Evolutionary conservation across 345 rosid species (phyloP).

Genomic region (Iberis pinnata): DNA sequence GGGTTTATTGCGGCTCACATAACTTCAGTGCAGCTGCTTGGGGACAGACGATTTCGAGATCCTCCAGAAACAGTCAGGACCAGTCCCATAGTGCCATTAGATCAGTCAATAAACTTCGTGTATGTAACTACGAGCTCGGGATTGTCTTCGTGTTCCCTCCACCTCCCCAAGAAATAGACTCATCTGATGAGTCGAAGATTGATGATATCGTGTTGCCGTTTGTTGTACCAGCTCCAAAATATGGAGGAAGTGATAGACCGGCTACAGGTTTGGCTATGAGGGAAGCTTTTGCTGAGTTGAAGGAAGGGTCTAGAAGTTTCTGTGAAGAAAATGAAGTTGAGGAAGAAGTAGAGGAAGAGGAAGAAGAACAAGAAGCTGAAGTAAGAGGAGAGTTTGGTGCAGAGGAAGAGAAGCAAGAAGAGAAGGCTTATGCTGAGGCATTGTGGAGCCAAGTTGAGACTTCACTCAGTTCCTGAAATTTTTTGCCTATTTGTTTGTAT

Average conservation of each 20-base stretch:
- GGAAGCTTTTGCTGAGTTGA: conserved; percentile 46
- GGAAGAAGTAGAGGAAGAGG: conserved; percentile 44
- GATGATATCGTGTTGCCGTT: conserved; percentile 68
- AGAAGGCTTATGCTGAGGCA: conserved; percentile 57
- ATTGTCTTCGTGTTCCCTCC: conserved; percentile 77
- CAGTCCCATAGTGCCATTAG: conserved; percentile 24
- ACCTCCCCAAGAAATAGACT: conserved; percentile 25
- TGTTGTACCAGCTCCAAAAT: conserved; percentile 73
- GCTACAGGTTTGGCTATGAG: conserved; percentile 74
- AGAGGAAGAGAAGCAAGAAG: conserved; percentile 80
- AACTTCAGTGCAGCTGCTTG: conserved; percentile 93
- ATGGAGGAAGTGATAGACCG: conserved; percentile 54
- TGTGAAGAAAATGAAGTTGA: conserved; percentile 30
- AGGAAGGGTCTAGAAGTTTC: conserved; percentile 30
- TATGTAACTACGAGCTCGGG: conserved; percentile 86
- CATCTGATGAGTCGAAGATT: conserved; percentile 25
- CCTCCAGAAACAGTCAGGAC: conserved; percentile 31
- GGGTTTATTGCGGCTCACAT: conserved; percentile 93
- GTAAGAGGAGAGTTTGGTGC: conserved; percentile 30
- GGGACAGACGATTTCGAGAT: conserved; percentile 57
- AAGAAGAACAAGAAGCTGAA: conserved; percentile 47
- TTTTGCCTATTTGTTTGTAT: too few species aligned
- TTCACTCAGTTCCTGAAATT: conserved; percentile 43
- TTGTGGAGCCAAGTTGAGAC: conserved; percentile 72
- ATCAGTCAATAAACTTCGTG: conserved; percentile 42